Evolutionary conservation across 805 yeast species (phyloP).

Genomic region (Metschnikowia lunata): DNA sequence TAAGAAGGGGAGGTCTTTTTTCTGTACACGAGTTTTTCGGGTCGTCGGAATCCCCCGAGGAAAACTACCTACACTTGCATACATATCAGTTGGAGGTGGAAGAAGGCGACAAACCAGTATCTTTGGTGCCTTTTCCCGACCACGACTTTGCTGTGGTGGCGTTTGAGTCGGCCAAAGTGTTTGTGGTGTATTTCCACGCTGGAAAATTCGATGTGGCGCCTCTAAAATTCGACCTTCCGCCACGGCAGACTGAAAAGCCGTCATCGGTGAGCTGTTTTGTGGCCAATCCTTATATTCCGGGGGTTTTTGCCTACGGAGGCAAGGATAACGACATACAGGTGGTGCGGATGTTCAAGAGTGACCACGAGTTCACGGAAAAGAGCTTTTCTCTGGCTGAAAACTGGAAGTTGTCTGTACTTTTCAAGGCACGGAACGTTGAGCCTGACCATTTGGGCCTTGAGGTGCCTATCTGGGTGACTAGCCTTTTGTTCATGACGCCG

Average conservation of each 20-base stretch:
- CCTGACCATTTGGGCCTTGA: conserved; percentile 73
- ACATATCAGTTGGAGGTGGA: conserved; percentile 23
- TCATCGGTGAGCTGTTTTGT: conserved; percentile 45
- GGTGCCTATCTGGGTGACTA: conserved; percentile 76
- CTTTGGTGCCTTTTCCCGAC: conserved; percentile 26
- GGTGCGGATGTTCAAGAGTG: conserved; percentile 30
- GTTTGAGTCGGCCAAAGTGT: conserved; percentile 43
- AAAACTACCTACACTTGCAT: conserved; percentile 37
- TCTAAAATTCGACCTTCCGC: conserved; percentile 18
- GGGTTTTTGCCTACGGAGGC: conserved; percentile 79
- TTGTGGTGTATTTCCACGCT: conserved; percentile 32
- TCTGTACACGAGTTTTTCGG: conserved; percentile 32
- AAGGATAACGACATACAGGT: conserved; percentile 69
- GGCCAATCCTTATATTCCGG: conserved; percentile 44
- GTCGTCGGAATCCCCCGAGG: conserved; percentile 25
- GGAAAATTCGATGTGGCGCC: conserved; percentile 32
- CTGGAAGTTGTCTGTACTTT: conserved; percentile 34
- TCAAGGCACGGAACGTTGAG: conserved; percentile 79
- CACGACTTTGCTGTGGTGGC: conserved; percentile 39
- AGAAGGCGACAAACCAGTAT: conserved; percentile 28
- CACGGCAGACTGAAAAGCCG: conserved; percentile 3
- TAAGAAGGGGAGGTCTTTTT: conserved; percentile 42
- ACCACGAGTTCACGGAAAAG: conserved; percentile 12
- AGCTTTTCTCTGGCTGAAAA: conserved; percentile 11
- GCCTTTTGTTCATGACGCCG: conserved; percentile 44